Conservation (phyloP, 768 basidiomycete genomes). For the Boletus huronensis region DNA sequence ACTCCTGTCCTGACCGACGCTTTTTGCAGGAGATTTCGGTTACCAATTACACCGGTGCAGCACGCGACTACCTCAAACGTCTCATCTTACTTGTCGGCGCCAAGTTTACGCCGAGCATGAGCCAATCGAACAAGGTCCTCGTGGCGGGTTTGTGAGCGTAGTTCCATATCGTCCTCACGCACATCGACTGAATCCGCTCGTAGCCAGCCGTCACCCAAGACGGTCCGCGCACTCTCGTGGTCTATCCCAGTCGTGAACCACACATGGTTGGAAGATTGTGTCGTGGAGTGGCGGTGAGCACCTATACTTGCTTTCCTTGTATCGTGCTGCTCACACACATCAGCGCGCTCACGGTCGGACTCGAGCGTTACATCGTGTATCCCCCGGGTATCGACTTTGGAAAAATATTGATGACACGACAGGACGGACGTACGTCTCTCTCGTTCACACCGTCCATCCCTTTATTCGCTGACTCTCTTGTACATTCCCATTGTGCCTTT, state of each 20-base stretch:
- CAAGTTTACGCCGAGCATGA: constrained; percentile 79
- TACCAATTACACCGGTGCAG: constrained; percentile 85
- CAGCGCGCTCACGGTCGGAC: constrained; percentile 53
- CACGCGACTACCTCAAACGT: constrained; percentile 84
- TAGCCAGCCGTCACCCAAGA: constrained; percentile 52
- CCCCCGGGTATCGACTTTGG: constrained; percentile 67
- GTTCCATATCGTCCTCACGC: neutral
- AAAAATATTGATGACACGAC: constrained; percentile 31
- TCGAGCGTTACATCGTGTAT: constrained; percentile 67
- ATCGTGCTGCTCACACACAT: neutral
- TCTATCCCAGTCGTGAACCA: constrained; percentile 86
- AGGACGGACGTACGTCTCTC: constrained; percentile 13
- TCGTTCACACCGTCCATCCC: neutral
- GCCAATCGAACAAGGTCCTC: constrained; percentile 69
- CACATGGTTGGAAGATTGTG: constrained; percentile 88
- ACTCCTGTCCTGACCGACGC: neutral
- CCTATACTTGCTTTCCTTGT: neutral
- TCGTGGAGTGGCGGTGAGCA: constrained; percentile 62
- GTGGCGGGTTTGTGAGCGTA: constrained; percentile 76
- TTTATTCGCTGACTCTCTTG: neutral
- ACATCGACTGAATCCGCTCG: neutral
- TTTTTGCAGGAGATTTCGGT: constrained; percentile 66
- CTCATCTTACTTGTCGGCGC: constrained; percentile 77
- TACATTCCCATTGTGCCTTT: neutral
- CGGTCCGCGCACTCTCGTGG: constrained; percentile 73